These are phyloP conservation scores for Babesia microti DNA, from an alignment of 169 alveolate species.

Conservation along the genomic window DNA sequence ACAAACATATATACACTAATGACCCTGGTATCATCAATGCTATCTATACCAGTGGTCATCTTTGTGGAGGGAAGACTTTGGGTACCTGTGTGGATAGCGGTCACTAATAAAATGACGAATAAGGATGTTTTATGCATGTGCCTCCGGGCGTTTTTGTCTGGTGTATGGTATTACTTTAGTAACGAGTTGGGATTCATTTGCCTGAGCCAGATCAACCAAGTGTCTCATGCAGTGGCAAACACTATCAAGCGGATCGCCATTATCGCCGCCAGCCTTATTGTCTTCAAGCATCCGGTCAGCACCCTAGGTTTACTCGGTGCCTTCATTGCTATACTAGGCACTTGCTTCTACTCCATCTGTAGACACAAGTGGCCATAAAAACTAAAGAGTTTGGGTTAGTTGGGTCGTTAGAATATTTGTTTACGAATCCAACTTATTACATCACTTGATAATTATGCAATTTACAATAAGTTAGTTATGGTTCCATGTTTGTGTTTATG, in stretches of 20 bases:
- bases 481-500: no score
- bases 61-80: slow-evolving; percentile 43
- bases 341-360: slow-evolving; percentile 51
- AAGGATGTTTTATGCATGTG: slow-evolving; percentile 6
- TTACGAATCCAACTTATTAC: no score
- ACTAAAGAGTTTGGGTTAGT: no score
- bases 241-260: slow-evolving; percentile 65
- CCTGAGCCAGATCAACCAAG: slow-evolving; percentile 59
- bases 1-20: slow-evolving; percentile 57
- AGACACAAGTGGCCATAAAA: no score
- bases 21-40: slow-evolving; percentile 56
- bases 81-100: slow-evolving; percentile 32
- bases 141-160: slow-evolving; percentile 34
- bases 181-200: slow-evolving; percentile 69
- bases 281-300: slow-evolving; percentile 56
- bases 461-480: no score
- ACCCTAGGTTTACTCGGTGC: slow-evolving; percentile 56
- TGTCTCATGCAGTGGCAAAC: slow-evolving; percentile 71
- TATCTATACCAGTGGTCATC: slow-evolving; percentile 55
- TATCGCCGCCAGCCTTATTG: slow-evolving; percentile 54
- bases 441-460: no score
- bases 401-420: no score
- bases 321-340: slow-evolving; percentile 63
- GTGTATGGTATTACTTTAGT: slow-evolving; percentile 60
- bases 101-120: slow-evolving; percentile 25